Percentiles rank a stretch among this genome's conserved stretches.
Evolutionary conservation across 192 early-diverging fungal species (phyloP).

Genomic region (Chytriomyces sp.): DNA sequence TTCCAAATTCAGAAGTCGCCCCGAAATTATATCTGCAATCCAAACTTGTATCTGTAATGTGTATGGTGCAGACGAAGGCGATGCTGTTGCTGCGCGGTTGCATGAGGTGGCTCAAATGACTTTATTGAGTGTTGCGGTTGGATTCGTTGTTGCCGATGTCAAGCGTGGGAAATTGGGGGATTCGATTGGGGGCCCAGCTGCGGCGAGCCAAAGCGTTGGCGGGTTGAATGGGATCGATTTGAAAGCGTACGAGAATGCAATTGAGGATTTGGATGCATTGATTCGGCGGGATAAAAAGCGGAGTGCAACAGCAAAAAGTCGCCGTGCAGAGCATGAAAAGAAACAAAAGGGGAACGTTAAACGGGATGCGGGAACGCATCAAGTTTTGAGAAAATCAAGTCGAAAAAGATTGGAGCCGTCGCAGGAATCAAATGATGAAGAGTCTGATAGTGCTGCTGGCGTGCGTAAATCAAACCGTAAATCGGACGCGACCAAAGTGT

Average conservation of each 20-base stretch:
- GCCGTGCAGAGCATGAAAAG: background rate
- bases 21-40: slow-evolving; percentile 1
- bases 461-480: background rate
- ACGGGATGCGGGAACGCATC: no score
- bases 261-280: background rate
- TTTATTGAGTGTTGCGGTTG: slow-evolving; percentile 18
- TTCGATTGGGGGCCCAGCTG: background rate
- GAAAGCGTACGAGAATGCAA: background rate
- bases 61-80: background rate
- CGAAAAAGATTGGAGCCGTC: no score
- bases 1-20: no score
- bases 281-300: background rate
- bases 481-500: background rate
- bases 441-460: background rate
- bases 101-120: slow-evolving; percentile 1
- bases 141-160: slow-evolving; percentile 7
- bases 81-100: slow-evolving; percentile 10
- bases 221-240: background rate
- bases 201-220: background rate
- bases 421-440: background rate
- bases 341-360: background rate
- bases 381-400: no score
- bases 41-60: background rate
- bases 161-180: slow-evolving; percentile 8
- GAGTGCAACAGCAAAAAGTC: background rate